Conservation (phyloP, 768 basidiomycete genomes). For the Tylopilus vinaceipallidus region DNA sequence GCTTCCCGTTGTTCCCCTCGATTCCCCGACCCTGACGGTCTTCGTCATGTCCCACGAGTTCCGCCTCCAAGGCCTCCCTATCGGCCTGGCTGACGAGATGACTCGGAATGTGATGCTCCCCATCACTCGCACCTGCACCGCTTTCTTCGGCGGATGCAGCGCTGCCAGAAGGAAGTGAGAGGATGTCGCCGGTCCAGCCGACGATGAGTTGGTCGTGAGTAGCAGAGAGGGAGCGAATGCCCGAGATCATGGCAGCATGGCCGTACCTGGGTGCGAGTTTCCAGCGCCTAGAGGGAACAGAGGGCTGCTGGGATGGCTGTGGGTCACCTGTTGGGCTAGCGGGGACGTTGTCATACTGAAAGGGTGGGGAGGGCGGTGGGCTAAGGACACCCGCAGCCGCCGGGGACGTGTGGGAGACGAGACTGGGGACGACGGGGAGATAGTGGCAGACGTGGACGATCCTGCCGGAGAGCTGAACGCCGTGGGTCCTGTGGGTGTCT, state of each 20-base stretch:
- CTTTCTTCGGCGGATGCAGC: slow-evolving; percentile 28
- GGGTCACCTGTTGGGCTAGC: slow-evolving; percentile 29
- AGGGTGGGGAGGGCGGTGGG: slow-evolving; percentile 79
- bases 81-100: slow-evolving; percentile 59
- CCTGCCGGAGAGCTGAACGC: slow-evolving; percentile 76
- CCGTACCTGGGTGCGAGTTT: slow-evolving; percentile 76
- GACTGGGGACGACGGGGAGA: slow-evolving; percentile 72
- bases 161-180: slow-evolving; percentile 40
- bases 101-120: slow-evolving; percentile 43
- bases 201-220: slow-evolving; percentile 90
- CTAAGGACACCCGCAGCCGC: slow-evolving; percentile 51
- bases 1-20: slow-evolving; percentile 43
- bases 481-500: slow-evolving; percentile 63
- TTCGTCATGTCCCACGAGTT: slow-evolving; percentile 55
- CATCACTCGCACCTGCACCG: not conserved
- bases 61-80: slow-evolving; percentile 60
- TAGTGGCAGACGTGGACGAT: slow-evolving; percentile 93
- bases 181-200: slow-evolving; percentile 92
- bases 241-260: slow-evolving; percentile 93
- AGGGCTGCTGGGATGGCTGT: slow-evolving; percentile 4
- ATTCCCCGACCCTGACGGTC: slow-evolving; percentile 47
- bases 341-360: slow-evolving; percentile 47
- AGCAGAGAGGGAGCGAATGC: slow-evolving; percentile 78
- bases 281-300: slow-evolving; percentile 50
- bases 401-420: slow-evolving; percentile 39